These are phyloP conservation scores for Nannochloris sp. DNA, from an alignment of 139 green algal species.

Conservation along the genomic window DNA sequence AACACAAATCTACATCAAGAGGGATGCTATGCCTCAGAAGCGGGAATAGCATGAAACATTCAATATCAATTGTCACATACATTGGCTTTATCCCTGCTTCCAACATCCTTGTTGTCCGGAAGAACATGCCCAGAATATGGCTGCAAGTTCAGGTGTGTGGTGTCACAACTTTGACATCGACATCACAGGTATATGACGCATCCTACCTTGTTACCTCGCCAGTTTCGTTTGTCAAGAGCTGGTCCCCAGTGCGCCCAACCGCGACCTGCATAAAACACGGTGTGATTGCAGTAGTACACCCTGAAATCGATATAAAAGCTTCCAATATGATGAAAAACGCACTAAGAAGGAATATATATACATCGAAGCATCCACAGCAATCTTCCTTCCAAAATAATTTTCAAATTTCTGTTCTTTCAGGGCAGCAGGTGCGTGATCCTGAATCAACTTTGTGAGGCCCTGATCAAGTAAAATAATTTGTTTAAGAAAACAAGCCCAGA, in stretches of 20 bases:
- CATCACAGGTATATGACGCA: background rate
- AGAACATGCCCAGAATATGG: conserved; percentile 93
- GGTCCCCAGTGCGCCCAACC: conserved; percentile 63
- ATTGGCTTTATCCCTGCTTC: conserved; percentile 92
- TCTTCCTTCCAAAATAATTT: conserved; percentile 92
- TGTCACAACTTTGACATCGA: background rate
- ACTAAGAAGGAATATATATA: conserved; percentile 99
- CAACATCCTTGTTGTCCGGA: conserved; percentile 85
- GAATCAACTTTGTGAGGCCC: conserved; percentile 88
- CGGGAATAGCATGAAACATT: conserved; percentile 1
- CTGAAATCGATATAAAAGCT: background rate
- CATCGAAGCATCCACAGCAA: conserved; percentile 96
- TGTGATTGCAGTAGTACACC: background rate
- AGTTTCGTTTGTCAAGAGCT: conserved; percentile 84
- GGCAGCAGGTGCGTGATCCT: conserved; percentile 69
- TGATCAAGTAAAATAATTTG: conserved; percentile 27
- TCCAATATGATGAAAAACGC: background rate
- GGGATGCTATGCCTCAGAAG: background rate
- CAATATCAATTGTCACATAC: conserved; percentile 33
- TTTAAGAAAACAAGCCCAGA: background rate
- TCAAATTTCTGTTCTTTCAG: conserved; percentile 88
- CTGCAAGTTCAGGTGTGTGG: conserved; percentile 17
- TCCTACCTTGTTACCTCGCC: conserved; percentile 84
- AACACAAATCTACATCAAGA: conserved; percentile 77
- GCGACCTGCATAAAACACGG: conserved; percentile 48